Base-by-base conservation (phyloP, 2,329 filamentous ascomycete genomes). In the Fusarium sp. region DNA sequence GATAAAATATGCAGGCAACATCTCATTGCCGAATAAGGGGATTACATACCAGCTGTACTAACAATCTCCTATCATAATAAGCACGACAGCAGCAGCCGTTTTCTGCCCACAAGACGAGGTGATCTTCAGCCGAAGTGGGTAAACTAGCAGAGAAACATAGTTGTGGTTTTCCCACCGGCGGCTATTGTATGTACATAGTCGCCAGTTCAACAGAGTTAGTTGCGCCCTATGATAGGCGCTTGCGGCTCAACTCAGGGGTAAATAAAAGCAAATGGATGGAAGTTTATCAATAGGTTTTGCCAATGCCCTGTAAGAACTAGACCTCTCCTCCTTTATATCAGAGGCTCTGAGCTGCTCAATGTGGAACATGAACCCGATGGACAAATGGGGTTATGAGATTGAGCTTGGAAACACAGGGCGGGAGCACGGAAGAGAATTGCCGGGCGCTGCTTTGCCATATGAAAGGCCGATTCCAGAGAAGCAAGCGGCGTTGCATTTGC, bases 231-330 rank as follows among this genome's bases (percentile, higher is more conserved):
- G 55, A 69, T 57, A 44, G 37, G 60, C 50, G 47, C 56, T 46
- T 62, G 64, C 55, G 70, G 70, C 57, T 71, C 58, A 68, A 49
- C 57, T 71, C 70, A 73, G 70, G 68, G 70, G 70, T 48, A 63
- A 47, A 55, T 42, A 42, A 10, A 48, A 31, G 43, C 49, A 57
- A 52, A 41, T 16, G 29, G 48, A 43, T 31, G 26, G 37, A 46
- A 44, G 44, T 48, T 52, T 52, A 59, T 35, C 39, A 44, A 55
- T 35, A 41, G 46, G 49, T 48, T 47, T 31, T 59, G 48, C 42
- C 24, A 43, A 44, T 49, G 21, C n/a, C 48, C 47, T 38, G 23
- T 21, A 26, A 24, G 42, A 57, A 31, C 26, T 20, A 31, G 35
- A 21, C 47, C 39, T 44, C n/a, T 42, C 23, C 37, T 59, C 15